Conservation (phyloP, 1,284 basidiomycete species). For the Phlebopus sp. region DNA sequence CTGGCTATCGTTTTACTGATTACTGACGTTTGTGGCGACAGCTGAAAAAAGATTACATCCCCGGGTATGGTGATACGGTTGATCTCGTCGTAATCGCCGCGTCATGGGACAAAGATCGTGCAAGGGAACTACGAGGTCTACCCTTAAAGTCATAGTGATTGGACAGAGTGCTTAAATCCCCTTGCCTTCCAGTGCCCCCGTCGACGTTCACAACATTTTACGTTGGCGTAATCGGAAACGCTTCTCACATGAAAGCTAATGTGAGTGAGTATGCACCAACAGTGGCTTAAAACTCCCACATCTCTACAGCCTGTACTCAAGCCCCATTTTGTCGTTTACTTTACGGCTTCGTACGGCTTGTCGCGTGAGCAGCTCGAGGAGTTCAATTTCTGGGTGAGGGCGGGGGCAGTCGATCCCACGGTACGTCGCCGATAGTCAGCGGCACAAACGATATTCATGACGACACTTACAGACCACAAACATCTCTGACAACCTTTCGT, state of each 20-base stretch:
- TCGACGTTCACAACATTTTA: constrained; percentile 77
- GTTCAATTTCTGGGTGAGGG: constrained; percentile 62
- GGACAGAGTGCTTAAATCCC: not conserved
- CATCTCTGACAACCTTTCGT: constrained; percentile 38
- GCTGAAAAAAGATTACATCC: constrained; percentile 79
- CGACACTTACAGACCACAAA: constrained; percentile 11
- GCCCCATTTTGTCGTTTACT: constrained; percentile 70
- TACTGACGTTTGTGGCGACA: constrained; percentile 12
- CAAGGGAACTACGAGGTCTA: constrained; percentile 69
- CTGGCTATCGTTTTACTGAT: not conserved
- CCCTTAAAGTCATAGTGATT: not conserved
- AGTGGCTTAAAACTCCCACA: constrained; percentile 2
- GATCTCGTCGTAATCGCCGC: constrained; percentile 78
- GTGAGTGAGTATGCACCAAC: constrained; percentile 30
- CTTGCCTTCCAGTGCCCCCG: constrained; percentile 54
- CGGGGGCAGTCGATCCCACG: constrained; percentile 37
- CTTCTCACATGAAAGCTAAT: constrained; percentile 33
- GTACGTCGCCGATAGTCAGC: constrained; percentile 13
- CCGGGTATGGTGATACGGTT: constrained; percentile 74
- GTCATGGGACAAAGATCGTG: constrained; percentile 76
- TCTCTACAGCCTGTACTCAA: constrained; percentile 34
- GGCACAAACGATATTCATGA: constrained; percentile 14
- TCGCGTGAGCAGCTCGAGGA: constrained; percentile 63
- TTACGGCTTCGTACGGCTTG: constrained; percentile 73
- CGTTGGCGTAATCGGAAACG: constrained; percentile 56